These are phyloP conservation scores for Neurospora sp. DNA, from an alignment of 495 filamentous ascomycete species.

Conservation along the genomic window DNA sequence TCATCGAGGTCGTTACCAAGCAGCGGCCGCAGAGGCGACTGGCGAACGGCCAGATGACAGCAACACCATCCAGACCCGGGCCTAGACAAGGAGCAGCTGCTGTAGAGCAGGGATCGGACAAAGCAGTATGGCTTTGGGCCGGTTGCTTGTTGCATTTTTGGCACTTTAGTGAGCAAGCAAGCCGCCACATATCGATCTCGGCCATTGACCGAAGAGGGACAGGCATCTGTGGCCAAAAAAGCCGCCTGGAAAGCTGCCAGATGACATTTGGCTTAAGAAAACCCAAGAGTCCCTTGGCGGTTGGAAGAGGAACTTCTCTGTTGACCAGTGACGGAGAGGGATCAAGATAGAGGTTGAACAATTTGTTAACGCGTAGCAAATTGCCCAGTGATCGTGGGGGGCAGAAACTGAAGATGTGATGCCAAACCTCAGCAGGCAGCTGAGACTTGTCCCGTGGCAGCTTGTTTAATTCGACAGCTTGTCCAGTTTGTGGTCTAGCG, in stretches of 20 bases:
- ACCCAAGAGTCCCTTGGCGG: constrained; percentile 8
- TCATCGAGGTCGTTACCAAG: constrained; percentile 43
- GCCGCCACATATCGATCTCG: constrained; percentile 55
- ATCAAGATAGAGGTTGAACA: constrained; percentile 45
- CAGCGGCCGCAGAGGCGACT: constrained; percentile 52
- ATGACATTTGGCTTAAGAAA: constrained; percentile 41
- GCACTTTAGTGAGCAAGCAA: constrained; percentile 43
- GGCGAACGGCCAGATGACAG: constrained; percentile 56
- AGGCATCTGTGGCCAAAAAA: constrained; percentile 46
- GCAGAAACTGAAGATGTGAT: constrained; percentile 43
- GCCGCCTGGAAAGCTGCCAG: constrained; percentile 49
- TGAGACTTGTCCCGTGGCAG: constrained; percentile 25
- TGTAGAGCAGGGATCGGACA: constrained; percentile 3
- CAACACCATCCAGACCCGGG: constrained; percentile 41
- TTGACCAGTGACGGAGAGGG: constrained; percentile 21
- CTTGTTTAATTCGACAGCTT: constrained; percentile 3
- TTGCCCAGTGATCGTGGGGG: constrained; percentile 39
- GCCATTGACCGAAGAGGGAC: constrained; percentile 41
- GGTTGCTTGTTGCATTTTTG: constrained; percentile 39
- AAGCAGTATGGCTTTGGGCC: not conserved
- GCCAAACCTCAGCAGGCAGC: constrained; percentile 44
- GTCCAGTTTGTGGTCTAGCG: not conserved
- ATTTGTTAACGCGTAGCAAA: constrained; percentile 41
- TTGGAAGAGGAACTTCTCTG: constrained; percentile 15
- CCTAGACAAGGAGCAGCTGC: constrained; percentile 33